phyloP scores from a whole-genome alignment of 768 basidiomycete genomes.

The Pleurotus sapidus region DNA sequence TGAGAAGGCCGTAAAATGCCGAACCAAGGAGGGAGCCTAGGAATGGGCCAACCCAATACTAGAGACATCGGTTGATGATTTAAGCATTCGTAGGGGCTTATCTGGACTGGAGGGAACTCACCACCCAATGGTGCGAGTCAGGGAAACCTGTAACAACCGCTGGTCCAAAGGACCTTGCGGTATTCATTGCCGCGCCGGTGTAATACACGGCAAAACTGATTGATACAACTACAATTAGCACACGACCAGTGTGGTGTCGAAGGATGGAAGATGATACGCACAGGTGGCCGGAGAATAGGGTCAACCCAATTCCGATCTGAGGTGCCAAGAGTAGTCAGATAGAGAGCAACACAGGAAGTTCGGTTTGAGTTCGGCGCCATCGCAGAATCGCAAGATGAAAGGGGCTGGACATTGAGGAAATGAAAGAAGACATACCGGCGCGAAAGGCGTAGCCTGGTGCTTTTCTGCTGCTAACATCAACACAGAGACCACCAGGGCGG shows the following conservation, averaged over 20 bases:
- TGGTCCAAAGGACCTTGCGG: conserved; percentile 68
- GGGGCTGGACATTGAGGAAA: background rate
- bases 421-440: conserved; percentile 43
- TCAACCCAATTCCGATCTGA: conserved; percentile 64
- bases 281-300: conserved; percentile 62
- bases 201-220: conserved; percentile 56
- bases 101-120: conserved; percentile 25
- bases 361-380: background rate
- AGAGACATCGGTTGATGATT: conserved; percentile 5
- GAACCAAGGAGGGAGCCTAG: conserved; percentile 62
- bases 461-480: conserved; percentile 75
- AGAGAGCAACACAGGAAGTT: background rate
- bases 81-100: background rate
- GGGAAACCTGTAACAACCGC: conserved; percentile 65
- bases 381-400: too few species aligned
- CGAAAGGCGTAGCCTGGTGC: conserved; percentile 62
- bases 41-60: conserved; percentile 75
- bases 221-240: background rate
- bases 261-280: conserved; percentile 22
- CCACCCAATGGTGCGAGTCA: conserved; percentile 55
- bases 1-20: conserved; percentile 55
- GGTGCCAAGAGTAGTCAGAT: conserved; percentile 4
- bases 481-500: conserved; percentile 56
- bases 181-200: conserved; percentile 68
- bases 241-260: background rate